Conservation (phyloP, 176 grass and related monocot genomes). For the Saccharum spontaneum region DNA sequence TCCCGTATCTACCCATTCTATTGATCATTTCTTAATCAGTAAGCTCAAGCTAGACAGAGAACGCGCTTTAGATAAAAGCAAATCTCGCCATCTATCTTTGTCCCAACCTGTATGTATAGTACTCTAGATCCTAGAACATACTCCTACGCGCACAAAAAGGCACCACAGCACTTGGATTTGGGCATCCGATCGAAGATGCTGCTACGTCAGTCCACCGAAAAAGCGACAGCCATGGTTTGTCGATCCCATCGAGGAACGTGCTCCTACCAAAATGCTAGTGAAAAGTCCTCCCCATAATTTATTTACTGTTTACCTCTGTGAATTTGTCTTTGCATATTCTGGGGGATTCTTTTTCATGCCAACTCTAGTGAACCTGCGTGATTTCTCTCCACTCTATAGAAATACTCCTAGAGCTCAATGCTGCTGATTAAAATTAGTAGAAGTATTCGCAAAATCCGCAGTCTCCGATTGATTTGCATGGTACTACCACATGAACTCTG, state of each 20-base stretch:
- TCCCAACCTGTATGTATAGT: constrained; percentile 24
- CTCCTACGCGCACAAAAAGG: constrained; percentile 34
- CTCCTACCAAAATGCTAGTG: background rate
- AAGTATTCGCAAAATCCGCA: background rate
- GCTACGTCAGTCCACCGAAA: constrained; percentile 37
- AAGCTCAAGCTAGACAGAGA: background rate
- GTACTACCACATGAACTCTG: background rate
- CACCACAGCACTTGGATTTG: constrained; percentile 1
- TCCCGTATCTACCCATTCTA: background rate
- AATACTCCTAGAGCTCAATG: background rate
- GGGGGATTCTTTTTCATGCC: background rate
- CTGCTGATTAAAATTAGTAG: background rate
- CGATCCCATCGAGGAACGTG: constrained; percentile 29
- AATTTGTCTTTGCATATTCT: constrained; percentile 21
- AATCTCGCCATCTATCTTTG: constrained; percentile 13
- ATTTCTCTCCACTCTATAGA: background rate
- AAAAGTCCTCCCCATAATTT: background rate
- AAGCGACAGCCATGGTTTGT: background rate
- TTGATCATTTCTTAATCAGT: background rate
- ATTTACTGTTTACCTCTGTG: constrained; percentile 2
- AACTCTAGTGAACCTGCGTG: background rate
- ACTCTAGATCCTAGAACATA: constrained; percentile 18
- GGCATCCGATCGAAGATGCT: constrained; percentile 25
- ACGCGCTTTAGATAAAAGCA: constrained; percentile 12
- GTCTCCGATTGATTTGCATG: background rate